Evolutionary conservation across 2,329 filamentous ascomycete genomes (phyloP).

Genomic region (Diplodia seriata): DNA sequence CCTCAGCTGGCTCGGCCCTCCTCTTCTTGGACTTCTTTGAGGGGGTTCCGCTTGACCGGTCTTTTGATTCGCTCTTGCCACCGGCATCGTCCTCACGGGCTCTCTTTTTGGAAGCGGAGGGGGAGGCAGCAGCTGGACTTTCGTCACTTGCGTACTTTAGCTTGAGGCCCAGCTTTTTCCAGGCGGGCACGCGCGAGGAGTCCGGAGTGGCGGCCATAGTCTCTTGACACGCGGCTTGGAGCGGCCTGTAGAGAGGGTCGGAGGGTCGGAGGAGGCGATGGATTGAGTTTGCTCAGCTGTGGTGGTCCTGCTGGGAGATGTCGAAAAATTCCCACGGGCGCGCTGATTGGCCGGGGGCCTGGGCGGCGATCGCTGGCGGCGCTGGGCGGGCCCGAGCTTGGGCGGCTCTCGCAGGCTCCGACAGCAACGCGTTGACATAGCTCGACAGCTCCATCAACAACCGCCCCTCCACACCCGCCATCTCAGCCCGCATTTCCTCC

Average conservation of each 20-base stretch:
- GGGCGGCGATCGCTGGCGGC: constrained; percentile 20
- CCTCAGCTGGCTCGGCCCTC: constrained; percentile 13
- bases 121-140: neutral
- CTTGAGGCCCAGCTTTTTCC: constrained; percentile 67
- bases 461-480: constrained; percentile 14
- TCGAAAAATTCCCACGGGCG: constrained; percentile 28
- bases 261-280: neutral
- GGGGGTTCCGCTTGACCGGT: neutral
- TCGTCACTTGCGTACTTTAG: constrained; percentile 56
- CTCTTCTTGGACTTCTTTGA: constrained; percentile 31
- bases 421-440: constrained; percentile 33
- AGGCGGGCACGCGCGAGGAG: constrained; percentile 58
- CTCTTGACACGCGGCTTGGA: neutral
- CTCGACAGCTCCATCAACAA: constrained; percentile 30
- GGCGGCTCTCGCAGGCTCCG: constrained; percentile 29
- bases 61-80: neutral
- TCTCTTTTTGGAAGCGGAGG: constrained; percentile 28
- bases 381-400: constrained; percentile 19
- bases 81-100: neutral
- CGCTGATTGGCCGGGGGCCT: constrained; percentile 23
- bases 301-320: neutral
- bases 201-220: constrained; percentile 21
- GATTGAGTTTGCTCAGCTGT: constrained; percentile 9
- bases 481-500: constrained; percentile 14
- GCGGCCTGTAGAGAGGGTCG: neutral